Conservation (phyloP, 2,329 filamentous ascomycete genomes). For the Diaporthe vexans region DNA sequence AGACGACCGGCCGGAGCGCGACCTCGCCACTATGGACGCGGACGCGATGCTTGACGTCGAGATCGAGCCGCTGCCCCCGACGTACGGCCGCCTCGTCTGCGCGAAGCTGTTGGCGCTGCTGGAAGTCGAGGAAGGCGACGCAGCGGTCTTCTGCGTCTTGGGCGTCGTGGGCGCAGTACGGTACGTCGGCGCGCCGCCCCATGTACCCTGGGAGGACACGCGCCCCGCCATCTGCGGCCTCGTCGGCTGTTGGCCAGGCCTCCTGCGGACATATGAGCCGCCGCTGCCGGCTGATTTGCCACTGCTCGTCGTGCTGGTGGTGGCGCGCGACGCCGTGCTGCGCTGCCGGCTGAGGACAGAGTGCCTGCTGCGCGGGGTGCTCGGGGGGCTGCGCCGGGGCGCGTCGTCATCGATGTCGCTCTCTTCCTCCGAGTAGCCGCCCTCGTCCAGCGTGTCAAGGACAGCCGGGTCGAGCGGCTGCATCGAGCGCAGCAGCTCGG, state of each 20-base stretch:
- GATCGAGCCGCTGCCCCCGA: slow-evolving; percentile 40
- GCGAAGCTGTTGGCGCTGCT: slow-evolving; percentile 59
- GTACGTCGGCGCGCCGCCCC: slow-evolving; percentile 53
- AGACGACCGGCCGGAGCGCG: slow-evolving; percentile 46
- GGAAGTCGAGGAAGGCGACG: slow-evolving; percentile 50
- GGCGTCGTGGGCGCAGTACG: slow-evolving; percentile 69
- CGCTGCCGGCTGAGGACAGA: slow-evolving; percentile 26
- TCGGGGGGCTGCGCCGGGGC: slow-evolving; percentile 57
- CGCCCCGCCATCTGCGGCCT: slow-evolving; percentile 51
- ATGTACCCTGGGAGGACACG: slow-evolving; percentile 59
- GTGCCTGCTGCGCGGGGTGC: slow-evolving; percentile 51
- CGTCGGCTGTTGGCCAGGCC: slow-evolving; percentile 34
- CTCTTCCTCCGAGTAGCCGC: slow-evolving; percentile 42
- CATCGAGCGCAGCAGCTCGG: slow-evolving; percentile 84
- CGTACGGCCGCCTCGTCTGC: slow-evolving; percentile 57
- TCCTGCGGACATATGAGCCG: slow-evolving; percentile 41
- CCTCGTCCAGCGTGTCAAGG: slow-evolving; percentile 53
- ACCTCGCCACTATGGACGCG: slow-evolving; percentile 8
- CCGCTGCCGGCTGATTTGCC: slow-evolving; percentile 10
- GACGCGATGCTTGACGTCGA: slow-evolving; percentile 56
- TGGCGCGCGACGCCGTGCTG: slow-evolving; percentile 43
- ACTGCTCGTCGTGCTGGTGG: slow-evolving; percentile 34
- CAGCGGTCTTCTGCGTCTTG: slow-evolving; percentile 57
- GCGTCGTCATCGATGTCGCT: slow-evolving; percentile 63
- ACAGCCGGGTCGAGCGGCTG: slow-evolving; percentile 69